Evolutionary conservation across 1,284 basidiomycete genomes (phyloP), one percentile per base, ranked within the genome.

Genomic region (Trichosporon sp.): DNA sequence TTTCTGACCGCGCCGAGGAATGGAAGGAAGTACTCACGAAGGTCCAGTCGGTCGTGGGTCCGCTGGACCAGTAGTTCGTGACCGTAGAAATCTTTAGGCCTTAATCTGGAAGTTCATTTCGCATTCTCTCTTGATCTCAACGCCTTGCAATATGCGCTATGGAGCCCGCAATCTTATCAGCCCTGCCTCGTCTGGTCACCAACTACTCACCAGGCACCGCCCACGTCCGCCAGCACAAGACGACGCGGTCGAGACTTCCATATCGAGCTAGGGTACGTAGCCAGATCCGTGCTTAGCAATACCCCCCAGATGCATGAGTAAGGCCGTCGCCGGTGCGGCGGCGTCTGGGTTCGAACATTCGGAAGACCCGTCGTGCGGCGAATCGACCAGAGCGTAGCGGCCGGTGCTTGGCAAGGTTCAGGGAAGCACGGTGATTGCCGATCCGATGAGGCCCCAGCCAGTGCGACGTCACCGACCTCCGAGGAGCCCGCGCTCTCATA

Each of bases 1-100:
- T 98, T 14, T 98, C 96, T 2, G 90, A 95, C 72, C 87, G 91
- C 4, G 88, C 90, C 38, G 90, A 88, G 8, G 96, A 98, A 81
- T 98, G 96, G 96, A 92, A 94, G 10, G 96, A 99, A 82, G 96
- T 98, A 87, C 79, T 91, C 19, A 87, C 90, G 19, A 98, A 98
- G 81, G 88, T 95, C 12, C 78, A 81, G 64, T 81, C 81, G 32
- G 85, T 87, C 0, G 79, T 82, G 0, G 81, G 81, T 0, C 75
- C 71, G 12, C 48, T 78, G 38, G 72, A 78, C 7, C 32, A 19
- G 59, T 10, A 63, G 51, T 54, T 26, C 31, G 37, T 16, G n/a
- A 37, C 48, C 6, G n/a, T 63, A 54, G 19, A 26, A 26, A 54
- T 54, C 14, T 26, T 26, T n/a, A 54, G 19, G 5, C 1, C 21